Base-by-base conservation (phyloP, 2,329 filamentous ascomycete genomes). In the Clonostachys chloroleuca region DNA sequence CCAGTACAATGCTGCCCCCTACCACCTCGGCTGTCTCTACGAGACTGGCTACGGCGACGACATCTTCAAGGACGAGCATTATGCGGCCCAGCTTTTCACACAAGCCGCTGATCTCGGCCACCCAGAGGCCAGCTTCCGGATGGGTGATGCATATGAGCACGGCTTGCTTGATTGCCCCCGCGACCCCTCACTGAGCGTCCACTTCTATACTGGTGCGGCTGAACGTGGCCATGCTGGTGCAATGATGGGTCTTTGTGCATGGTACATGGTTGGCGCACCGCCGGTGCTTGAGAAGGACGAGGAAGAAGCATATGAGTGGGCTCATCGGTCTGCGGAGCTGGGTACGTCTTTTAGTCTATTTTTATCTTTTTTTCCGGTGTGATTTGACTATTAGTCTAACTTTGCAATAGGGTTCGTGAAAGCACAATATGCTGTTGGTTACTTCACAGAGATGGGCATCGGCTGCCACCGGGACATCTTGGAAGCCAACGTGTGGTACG, bases 361-460 rank as follows among this genome's bases (percentile, higher is more conserved):
- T 30, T 30, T 34, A 17, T 9, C 12, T 39, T 43, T 13, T 30
- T 45, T 14, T 43, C 10, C 33, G 12, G 17, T 20, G 6, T 44
- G 17, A 30, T 16, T 14, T 40, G 36, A 18, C 36, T 36, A 30
- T 45, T 42, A 9, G 24, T 30, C 24, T 30, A 30, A 30, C 12
- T 40, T 24, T 42, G 5, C n/a, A 13, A 3, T 53, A 89, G 86
- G 82, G 44, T 80, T 74, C 50, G 76, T 80, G 52, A 83, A 83
- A 57, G 94, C 94, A n/a, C 84, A 96, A 64, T 99, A 97, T 58
- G 90, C 94, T 0, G 83, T 96, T 18, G 94, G 91, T 41, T 97
- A 96, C 68, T 99, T 99, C 64, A 96, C 92, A 6, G 94, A 99
- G 66, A 96, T 95, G 89, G 94, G 94, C 52, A 96, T 99, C 57